Evolutionary conservation across 371 early-diverging fungal species (phyloP), one percentile per base, ranked within the genome.

Genomic region (Fennellomyces sp.): DNA sequence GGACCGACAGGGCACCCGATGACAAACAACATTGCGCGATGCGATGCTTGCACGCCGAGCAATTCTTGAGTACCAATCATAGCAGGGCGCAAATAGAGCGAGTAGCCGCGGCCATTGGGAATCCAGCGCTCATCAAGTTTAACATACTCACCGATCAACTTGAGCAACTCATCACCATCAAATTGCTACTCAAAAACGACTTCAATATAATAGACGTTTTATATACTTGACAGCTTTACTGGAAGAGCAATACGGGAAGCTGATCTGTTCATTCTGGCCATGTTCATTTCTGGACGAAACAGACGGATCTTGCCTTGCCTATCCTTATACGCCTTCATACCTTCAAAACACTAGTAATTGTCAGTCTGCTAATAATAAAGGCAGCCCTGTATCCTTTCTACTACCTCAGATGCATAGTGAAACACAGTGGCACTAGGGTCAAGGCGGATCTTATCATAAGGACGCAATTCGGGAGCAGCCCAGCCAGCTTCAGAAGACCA

Each of bases 1-100:
- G 97, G 98, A 13, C 98, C 98, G 13, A 95, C 96, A n/a, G 98
- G 97, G 36, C 91, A 92, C 57, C 88, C 88, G 70, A 97, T 97
- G 31, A 94, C 91, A 61, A 94, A 97, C 56, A 97, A 70, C 63
- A 91, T 76, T 28, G 96, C 92, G 52, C 84, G 76, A 60, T 84
- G 81, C 39, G 93, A 89, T 30, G 89, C 86, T 30, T 79, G 80
- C 27, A 89, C 85, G 70, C 92, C 92, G 21, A 93, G 73, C 4
- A 80, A 75, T 62, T 85, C 88, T 72, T 97, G 95, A 8, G 97
- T 97, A 30, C 92, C 97, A 58, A 98, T 98, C 78, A 94, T 85
- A 58, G 96, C 95, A 8, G 98, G 98, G 55, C 98, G 93, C 25
- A 98, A 69, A 69, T 98, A 98, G 42, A 98, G 76, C 27, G 96